These are phyloP conservation scores for Bryoglossum gracile DNA, from an alignment of 495 filamentous ascomycete species.

Conservation along the genomic window DNA sequence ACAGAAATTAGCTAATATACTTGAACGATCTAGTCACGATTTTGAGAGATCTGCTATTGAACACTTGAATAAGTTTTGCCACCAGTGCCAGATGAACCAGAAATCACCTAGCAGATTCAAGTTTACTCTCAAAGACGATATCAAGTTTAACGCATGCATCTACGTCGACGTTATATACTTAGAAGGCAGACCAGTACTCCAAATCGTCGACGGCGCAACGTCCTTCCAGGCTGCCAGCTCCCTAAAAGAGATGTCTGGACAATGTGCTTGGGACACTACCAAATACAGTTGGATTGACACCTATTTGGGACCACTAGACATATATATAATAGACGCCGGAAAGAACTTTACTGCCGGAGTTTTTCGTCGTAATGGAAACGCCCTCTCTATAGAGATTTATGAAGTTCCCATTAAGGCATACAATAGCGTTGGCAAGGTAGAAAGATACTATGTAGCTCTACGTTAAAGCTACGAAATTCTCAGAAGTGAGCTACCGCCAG, in stretches of 20 bases:
- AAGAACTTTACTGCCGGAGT: constrained; percentile 28
- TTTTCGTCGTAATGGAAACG: too few relatives aligned
- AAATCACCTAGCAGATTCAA: constrained; percentile 13
- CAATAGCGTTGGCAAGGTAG: too few relatives aligned
- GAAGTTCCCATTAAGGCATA: too few relatives aligned
- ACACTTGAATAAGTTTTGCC: constrained; percentile 11
- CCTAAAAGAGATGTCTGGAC: constrained; percentile 13
- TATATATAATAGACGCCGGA: constrained; percentile 19
- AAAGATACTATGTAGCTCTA: too few relatives aligned
- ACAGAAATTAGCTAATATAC: constrained; percentile 1
- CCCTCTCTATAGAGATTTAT: too few relatives aligned
- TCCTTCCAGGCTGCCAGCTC: constrained; percentile 15
- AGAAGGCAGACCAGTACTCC: constrained; percentile 7
- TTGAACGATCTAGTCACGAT: constrained; percentile 4
- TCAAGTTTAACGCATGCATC: constrained; percentile 20
- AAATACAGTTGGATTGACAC: constrained; percentile 25
- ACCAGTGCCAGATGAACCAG: constrained; percentile 7
- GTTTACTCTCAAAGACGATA: constrained; percentile 17
- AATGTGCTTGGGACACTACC: constrained; percentile 21
- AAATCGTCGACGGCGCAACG: constrained; percentile 11
- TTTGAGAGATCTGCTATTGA: background rate
- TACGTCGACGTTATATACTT: constrained; percentile 21
- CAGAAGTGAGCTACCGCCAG: too few relatives aligned
- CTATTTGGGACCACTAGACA: constrained; percentile 24
- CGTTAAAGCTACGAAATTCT: too few relatives aligned